phyloP scores from a whole-genome alignment of 306 rosid genomes.

The Lagenaria siceraria region DNA sequence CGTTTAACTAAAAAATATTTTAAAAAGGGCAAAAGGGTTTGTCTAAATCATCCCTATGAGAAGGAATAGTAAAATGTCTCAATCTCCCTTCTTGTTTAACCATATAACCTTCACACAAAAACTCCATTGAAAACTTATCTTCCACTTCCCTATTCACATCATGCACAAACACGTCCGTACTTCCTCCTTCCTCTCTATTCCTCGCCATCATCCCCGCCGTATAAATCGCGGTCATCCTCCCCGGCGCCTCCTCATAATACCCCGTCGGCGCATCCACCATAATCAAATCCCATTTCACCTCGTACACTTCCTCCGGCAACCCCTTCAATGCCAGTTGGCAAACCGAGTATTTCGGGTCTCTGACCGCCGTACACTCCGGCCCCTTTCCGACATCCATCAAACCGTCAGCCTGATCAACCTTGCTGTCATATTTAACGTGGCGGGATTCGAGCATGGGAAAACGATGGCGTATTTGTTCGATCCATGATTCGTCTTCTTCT shows the following conservation, averaged over 20 bases:
- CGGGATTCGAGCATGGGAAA: constrained; percentile 47
- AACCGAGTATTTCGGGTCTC: constrained; percentile 32
- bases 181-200: constrained; percentile 33
- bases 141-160: constrained; percentile 70
- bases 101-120: constrained; percentile 46
- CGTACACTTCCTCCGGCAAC: constrained; percentile 37
- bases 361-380: constrained; percentile 41
- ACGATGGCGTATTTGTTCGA: constrained; percentile 33
- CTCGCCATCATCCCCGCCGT: constrained; percentile 81
- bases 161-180: constrained; percentile 66
- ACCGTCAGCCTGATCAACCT: constrained; percentile 49
- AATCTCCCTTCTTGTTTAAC: constrained; percentile 55
- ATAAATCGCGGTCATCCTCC: constrained; percentile 73
- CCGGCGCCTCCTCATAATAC: constrained; percentile 51
- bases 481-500: constrained; percentile 68
- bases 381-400: constrained; percentile 49
- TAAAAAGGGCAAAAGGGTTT: constrained; percentile 42
- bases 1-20: no score
- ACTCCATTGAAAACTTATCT: constrained; percentile 46
- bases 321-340: constrained; percentile 59
- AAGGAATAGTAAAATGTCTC: constrained; percentile 62
- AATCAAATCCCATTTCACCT: constrained; percentile 57
- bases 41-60: constrained; percentile 24
- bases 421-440: constrained; percentile 48
- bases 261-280: constrained; percentile 93